phyloP scores from a whole-genome alignment of 2,329 filamentous ascomycete species.

The Emmonsiellopsis sp. region DNA sequence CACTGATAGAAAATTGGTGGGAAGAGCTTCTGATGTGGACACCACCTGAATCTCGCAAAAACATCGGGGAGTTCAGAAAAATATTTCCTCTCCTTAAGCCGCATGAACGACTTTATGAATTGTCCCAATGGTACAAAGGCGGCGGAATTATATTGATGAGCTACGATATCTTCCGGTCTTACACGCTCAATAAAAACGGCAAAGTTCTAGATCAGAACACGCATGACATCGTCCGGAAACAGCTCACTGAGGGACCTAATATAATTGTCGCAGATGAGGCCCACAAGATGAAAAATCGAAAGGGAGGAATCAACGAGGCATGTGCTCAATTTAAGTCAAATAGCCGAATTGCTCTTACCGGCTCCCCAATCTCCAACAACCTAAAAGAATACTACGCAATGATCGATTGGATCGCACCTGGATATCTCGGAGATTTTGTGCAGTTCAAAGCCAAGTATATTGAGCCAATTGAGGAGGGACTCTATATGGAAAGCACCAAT shows the following conservation, averaged over 20 bases:
- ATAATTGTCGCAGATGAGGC: slow-evolving; percentile 82
- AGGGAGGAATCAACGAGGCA: slow-evolving; percentile 43
- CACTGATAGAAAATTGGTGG: slow-evolving; percentile 71
- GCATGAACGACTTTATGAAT: slow-evolving; percentile 34
- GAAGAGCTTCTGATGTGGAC: slow-evolving; percentile 69
- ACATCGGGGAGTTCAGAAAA: slow-evolving; percentile 49
- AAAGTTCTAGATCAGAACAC: slow-evolving; percentile 25
- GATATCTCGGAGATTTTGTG: slow-evolving; percentile 58
- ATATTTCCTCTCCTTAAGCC: slow-evolving; percentile 39
- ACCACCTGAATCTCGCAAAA: slow-evolving; percentile 27
- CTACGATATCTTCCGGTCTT: slow-evolving; percentile 57
- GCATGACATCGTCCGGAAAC: slow-evolving; percentile 33
- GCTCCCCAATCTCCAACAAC: slow-evolving; percentile 77
- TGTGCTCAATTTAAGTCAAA: slow-evolving; percentile 55
- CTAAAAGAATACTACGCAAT: slow-evolving; percentile 78
- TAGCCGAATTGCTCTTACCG: slow-evolving; percentile 73
- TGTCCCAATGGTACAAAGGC: slow-evolving; percentile 51
- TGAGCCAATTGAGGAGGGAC: slow-evolving; percentile 62
- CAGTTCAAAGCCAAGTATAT: slow-evolving; percentile 67
- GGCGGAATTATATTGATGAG: slow-evolving; percentile 72
- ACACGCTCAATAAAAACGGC: slow-evolving; percentile 30
- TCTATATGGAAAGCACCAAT: slow-evolving; percentile 54
- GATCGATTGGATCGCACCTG: slow-evolving; percentile 77
- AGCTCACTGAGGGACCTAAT: slow-evolving; percentile 54
- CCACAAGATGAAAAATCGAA: slow-evolving; percentile 64